Evolutionary conservation across 2,329 filamentous ascomycete genomes (phyloP), one percentile per base, ranked within the genome.

Genomic region (Drechslerella stenobrocha): DNA sequence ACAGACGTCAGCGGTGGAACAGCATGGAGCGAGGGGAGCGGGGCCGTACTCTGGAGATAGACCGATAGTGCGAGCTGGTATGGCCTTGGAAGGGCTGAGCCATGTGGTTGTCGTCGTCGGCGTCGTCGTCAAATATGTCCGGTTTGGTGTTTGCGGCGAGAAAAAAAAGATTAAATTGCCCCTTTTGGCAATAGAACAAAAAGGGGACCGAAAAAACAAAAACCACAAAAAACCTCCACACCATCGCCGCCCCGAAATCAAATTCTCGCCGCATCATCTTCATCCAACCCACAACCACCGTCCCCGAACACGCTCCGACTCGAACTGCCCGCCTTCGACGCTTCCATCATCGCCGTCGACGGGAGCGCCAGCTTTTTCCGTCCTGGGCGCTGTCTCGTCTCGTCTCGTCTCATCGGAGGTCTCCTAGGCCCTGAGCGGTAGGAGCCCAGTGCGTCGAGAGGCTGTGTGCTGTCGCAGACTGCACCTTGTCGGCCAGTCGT

Each of bases 371-470:
- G 55, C 42, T 55, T 50, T 52, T 59, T 22, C 55, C 53, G 2
- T 46, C 30, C 56, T 67, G 50, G 44, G 35, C 20, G 37, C 47
- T n/a, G 56, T 51, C 50, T 28, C 47, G 63, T 67, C 55, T 67
- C 63, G 55, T 35, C 53, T 67, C 50, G 63, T 67, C 63, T 59
- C 63, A 60, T 55, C 63, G 18, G 46, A 45, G 35, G 60, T 18
- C 51, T 45, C 18, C 37, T 18, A 11, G 18, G 5, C 18, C 52
- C 9, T 34, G 9, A 8, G 22, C 11, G 32, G 46, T 57, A 34
- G 48, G 44, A 42, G 47, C 48, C 28, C 44, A 48, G 42, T 34
- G 26, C 30, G 44, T 28, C 30, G 42, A 61, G 30, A 47, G 32
- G 48, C 44, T 47, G 50, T 46, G 57, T 47, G 37, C 51, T 44